Evolutionary conservation across 805 yeast species (phyloP), one percentile per base, ranked within the genome.

Genomic region (Hagleromyces aurorensis): DNA sequence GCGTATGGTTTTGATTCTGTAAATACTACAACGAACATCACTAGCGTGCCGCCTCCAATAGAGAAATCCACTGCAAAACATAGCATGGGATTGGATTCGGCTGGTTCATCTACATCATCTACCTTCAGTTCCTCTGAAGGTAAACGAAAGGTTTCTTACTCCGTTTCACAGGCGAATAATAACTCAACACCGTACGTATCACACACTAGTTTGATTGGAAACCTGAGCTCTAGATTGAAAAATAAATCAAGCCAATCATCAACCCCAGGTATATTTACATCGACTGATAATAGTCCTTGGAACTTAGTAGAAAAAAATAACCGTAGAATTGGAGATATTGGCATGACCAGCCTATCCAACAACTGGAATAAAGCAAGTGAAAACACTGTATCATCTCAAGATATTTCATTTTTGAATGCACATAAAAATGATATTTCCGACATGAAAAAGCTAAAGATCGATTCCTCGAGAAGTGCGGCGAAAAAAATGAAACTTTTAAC

Each of bases 391-490:
- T 21, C 46, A 1, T 12, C 29, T 3, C 30, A 37, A n/a, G 37
- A 34, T 6, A 11, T 40, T 5, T 29, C 39, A 5, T 18, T 27
- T 1, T 23, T 34, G 8, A 18, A 37, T 7, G 11, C 32, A 7
- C 40, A 37, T 14, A 34, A 29, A 13, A 39, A 36, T 6, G 49
- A 50, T 11, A 34, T 52, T 17, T 41, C 59, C 3, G 52, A 45
- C 4, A 44, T 61, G 33, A 52, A 59, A 25, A 62, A 52, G 36
- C 34, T 65, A 27, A 59, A 59, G 22, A 61, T 65, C 11, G 69
- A 65, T 32, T 57, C 67, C 10, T 42, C 46, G 4, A 57, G 68
- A 40, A 61, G 64, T 22, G 67, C 65, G 6, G 65, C 69, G 0
- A 64, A 65, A 39, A 61, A 62, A 39, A 27, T 60, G 23, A 63